Evolutionary conservation across 441 rosid species (phyloP), one percentile per base, ranked within the genome.

Genomic region (Brassica balearica): DNA sequence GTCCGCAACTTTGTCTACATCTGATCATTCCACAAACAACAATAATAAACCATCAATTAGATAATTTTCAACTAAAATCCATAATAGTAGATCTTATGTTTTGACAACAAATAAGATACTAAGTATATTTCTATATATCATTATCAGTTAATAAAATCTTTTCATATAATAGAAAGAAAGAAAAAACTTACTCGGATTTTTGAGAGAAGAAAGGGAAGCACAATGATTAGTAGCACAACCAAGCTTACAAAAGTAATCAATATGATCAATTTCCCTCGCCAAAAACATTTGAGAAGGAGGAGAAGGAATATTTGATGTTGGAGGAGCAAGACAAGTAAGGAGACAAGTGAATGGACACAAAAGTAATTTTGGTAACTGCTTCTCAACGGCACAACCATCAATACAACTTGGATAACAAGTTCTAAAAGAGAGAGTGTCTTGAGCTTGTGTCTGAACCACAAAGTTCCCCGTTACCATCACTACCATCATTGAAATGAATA

Each of bases 141-240:
- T 53, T 53, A 53, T 14, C 9, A 19, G 2, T 6, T 64, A 34
- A 43, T 43, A 43, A 43, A 4, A 43, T 34, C 3, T 32, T 14
- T 64, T 63, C 43, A 8, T 43, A 43, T 29, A 58, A 20, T 58
- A 58, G n/a, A 58, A 20, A 9, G 12, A 59, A 23, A 23, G 5
- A 46, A 51, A 51, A 51, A 3, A 64, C 62, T 72, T 72, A 78
- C 81, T 78, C 2, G 64, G 81, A 46, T 78, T 72, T 55, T 7
- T 36, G 22, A 48, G 61, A 43, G 81, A 29, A 32, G 73, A 56
- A 58, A 78, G 55, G 0, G 53, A 6, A 12, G 9, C 34, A 58
- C 81, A 78, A 8, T 78, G 72, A 59, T 20, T 34, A 65, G 68
- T 41, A 65, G 81, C 68, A 72, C 81, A 78, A 11, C 73, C 81